Evolutionary conservation across 78 protist genomes (phyloP), one percentile per base, ranked within the genome.

Genomic region (Dictyostelium intermedium): DNA sequence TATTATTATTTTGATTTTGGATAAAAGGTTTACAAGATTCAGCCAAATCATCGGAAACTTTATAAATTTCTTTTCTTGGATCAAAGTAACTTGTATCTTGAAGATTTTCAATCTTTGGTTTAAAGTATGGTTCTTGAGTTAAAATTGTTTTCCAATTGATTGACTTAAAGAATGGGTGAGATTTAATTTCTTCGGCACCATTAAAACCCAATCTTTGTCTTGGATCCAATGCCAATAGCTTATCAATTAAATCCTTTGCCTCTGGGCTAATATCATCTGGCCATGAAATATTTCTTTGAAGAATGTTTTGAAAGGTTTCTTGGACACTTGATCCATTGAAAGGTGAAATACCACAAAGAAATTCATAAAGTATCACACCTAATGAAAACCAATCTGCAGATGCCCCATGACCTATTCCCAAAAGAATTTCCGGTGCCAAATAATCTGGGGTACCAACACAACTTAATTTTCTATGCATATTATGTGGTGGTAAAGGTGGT

Each of bases 371-470:
- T 37, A 95, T 83, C 13, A 93, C 92, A 35, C 97, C 97, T 5
- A 95, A 41, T n/a, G 95, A 63, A 63, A 92, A 95, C 97, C 97
- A 95, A 83, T 95, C 97, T 5, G 85, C 97, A 30, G 72, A 70
- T 81, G 79, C 66, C 70, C 97, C 95, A 87, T 96, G 97, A 2
- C 91, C 95, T 34, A n/a, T 50, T 2, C 98, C 99, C 34, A 83
- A 83, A 9, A 99, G 81, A 20, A 98, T 95, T 91, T 99, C 99
- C 0, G 99, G 99, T 10, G 99, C 98, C 41, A 99, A 60, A 87
- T 99, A 98, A 82, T 99, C 99, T 6, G 99, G 99, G 11, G 99
- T 99, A n/a, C 99, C 99, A 34, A 96, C 91, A 39, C 96, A 86
- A 30, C 91, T 79, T 61, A 89, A 63, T 30, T 87, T 94, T 87